Conservation (phyloP, 176 grass and related monocot species). For the barley (Hordeum vulgare) region DNA sequence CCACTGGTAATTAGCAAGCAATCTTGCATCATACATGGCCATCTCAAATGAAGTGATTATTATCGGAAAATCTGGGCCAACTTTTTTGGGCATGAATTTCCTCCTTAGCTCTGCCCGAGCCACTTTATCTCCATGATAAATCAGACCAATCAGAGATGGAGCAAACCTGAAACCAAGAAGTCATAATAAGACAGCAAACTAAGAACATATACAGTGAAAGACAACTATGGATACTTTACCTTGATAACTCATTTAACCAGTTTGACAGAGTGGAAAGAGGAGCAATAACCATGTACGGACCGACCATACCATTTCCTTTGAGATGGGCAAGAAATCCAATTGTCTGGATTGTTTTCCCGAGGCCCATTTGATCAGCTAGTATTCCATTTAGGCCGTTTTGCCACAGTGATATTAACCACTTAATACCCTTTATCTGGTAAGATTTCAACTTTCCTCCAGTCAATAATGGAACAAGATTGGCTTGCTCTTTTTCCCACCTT, state of each 20-base stretch:
- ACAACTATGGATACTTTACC: slow-evolving; percentile 35
- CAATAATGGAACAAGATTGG: slow-evolving; percentile 77
- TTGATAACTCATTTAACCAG: slow-evolving; percentile 86
- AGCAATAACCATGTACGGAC: slow-evolving; percentile 90
- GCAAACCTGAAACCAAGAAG: slow-evolving; percentile 58
- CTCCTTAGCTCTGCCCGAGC: slow-evolving; percentile 68
- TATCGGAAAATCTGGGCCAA: slow-evolving; percentile 61
- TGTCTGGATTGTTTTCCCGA: slow-evolving; percentile 97
- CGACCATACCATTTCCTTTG: slow-evolving; percentile 75
- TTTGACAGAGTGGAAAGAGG: slow-evolving; percentile 98
- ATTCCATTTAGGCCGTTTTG: slow-evolving; percentile 95
- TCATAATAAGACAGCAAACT: slow-evolving; percentile 6
- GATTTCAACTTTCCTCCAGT: slow-evolving; percentile 86
- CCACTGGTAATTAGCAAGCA: slow-evolving; percentile 70
- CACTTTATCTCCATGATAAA: slow-evolving; percentile 83
- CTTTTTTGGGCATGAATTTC: slow-evolving; percentile 71
- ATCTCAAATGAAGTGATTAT: slow-evolving; percentile 90
- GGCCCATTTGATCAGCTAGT: slow-evolving; percentile 97
- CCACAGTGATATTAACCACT: slow-evolving; percentile 97
- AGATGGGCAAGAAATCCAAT: slow-evolving; percentile 97
- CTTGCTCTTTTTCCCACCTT: slow-evolving; percentile 67
- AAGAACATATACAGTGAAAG: not conserved
- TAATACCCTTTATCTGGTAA: slow-evolving; percentile 99
- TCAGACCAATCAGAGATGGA: slow-evolving; percentile 63
- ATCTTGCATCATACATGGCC: slow-evolving; percentile 69